Evolutionary conservation across 1,139 yeast species (phyloP).

Genomic region (Magnusiomyces sp.): DNA sequence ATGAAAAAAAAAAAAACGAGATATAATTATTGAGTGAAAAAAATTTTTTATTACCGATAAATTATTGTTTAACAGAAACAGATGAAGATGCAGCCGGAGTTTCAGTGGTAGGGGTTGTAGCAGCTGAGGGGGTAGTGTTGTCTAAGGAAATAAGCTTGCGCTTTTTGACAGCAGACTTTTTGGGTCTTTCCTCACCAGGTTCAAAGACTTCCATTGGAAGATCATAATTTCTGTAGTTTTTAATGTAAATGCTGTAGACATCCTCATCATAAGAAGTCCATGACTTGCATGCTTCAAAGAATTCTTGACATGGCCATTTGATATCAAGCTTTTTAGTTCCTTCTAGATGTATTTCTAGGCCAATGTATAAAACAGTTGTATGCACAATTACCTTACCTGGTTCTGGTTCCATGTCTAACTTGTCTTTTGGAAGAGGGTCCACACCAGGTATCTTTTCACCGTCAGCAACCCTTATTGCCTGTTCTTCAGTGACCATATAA

Average conservation of each 20-base stretch:
- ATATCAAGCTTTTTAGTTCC: constrained; percentile 57
- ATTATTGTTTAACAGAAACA: background rate
- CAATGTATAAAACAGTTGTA: constrained; percentile 71
- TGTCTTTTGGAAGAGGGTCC: constrained; percentile 21
- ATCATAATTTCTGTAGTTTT: constrained; percentile 71
- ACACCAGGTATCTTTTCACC: constrained; percentile 26
- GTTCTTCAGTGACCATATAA: constrained; percentile 46
- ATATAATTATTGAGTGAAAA: background rate
- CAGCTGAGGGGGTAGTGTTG: background rate
- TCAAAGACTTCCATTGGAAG: constrained; percentile 77
- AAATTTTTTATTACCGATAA: background rate
- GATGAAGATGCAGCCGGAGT: background rate
- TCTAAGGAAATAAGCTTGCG: background rate
- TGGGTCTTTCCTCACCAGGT: constrained; percentile 50
- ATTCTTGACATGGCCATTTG: constrained; percentile 86
- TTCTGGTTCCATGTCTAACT: constrained; percentile 24
- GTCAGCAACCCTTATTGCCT: constrained; percentile 46
- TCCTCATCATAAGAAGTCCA: constrained; percentile 60
- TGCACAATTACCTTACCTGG: constrained; percentile 38
- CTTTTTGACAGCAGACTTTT: constrained; percentile 1
- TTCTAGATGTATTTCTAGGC: constrained; percentile 50
- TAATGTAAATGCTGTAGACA: constrained; percentile 49
- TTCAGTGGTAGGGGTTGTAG: background rate
- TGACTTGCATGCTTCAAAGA: constrained; percentile 66
- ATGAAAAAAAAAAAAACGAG: background rate